Base-by-base conservation (phyloP, 257 asterid genomes). In the Salvia hispanica region DNA sequence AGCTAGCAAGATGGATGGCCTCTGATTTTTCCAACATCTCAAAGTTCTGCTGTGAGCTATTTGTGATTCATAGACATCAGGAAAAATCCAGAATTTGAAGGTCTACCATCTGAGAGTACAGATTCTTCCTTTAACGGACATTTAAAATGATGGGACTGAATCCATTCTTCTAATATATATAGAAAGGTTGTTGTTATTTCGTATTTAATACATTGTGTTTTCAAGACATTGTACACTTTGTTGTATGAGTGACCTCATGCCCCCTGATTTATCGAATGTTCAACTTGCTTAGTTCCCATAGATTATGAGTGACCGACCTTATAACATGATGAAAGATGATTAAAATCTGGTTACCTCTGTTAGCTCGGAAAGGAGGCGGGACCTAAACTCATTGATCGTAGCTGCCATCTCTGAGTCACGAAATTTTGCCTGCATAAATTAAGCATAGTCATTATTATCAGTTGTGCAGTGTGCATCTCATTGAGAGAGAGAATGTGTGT, bases 341-440 rank as follows among this genome's bases (percentile, higher is more conserved):
- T 50, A 0, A 53, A 64, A 34, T 64, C 40, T 54, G 71, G 70
- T 16, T 83, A 91, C 98, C 97, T 94, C 99, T 2, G 96, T 84
- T 7, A 94, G 96, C 89, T 94, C 99, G 31, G 99, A 84, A 66
- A 94, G 96, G 78, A 91, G 99, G 71, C 95, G 97, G 61, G 95
- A 80, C 77, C 99, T 89, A 59, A 91, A 94, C 79, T 94, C 99
- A 3, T 94, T 94, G 62, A 94, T 91, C 14, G 99, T 80, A 64
- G 99, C 82, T 5, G 88, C 95, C 78, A 94, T 94, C 87, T 94
- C 99, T 4, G 99, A 76, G 79, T 61, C 76, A 0, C 96, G 98
- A 73, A 94, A 77, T 78, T 94, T 94, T 69, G 96, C 93, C 97
- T 91, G 82, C 74, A 25, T 25, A 25, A 25, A 25, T 25, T 25